These are phyloP conservation scores for Candida saitoana DNA, from an alignment of 805 yeast genomes.

Conservation along the genomic window DNA sequence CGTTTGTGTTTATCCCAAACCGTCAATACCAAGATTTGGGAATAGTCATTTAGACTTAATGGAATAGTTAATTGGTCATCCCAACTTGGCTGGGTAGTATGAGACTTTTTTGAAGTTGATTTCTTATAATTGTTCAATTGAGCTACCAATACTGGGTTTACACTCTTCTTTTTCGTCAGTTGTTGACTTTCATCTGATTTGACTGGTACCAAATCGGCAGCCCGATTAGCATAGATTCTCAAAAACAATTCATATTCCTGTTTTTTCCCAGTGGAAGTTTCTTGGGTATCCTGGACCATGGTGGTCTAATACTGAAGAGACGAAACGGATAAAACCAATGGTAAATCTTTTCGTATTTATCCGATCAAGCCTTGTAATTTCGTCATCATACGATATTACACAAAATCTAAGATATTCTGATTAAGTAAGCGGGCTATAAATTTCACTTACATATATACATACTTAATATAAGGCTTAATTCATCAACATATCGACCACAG, in stretches of 20 bases:
- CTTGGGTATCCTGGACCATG: background rate
- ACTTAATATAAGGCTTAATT: conserved; percentile 26
- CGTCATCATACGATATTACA: too few relatives aligned
- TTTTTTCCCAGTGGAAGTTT: background rate
- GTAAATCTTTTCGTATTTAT: too few relatives aligned
- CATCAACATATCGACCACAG: conserved; percentile 87
- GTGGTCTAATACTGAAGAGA: background rate
- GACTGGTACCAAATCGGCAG: conserved; percentile 32
- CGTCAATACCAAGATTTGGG: conserved; percentile 27
- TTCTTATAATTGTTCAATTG: conserved; percentile 26
- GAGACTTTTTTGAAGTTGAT: conserved; percentile 26
- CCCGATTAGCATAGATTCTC: conserved; percentile 33
- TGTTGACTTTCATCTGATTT: background rate
- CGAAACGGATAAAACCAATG: too few relatives aligned
- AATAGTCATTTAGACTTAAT: conserved; percentile 22
- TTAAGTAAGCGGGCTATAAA: too few relatives aligned
- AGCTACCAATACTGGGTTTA: conserved; percentile 37
- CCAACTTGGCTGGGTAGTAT: conserved; percentile 40
- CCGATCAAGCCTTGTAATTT: too few relatives aligned
- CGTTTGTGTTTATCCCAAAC: conserved; percentile 41
- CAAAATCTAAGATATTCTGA: too few relatives aligned
- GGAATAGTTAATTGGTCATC: conserved; percentile 31
- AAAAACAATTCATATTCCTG: conserved; percentile 17
- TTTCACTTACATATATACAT: background rate
- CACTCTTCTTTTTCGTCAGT: conserved; percentile 13